These are phyloP conservation scores for Sinapis alba DNA, from an alignment of 441 rosid species.

Conservation along the genomic window DNA sequence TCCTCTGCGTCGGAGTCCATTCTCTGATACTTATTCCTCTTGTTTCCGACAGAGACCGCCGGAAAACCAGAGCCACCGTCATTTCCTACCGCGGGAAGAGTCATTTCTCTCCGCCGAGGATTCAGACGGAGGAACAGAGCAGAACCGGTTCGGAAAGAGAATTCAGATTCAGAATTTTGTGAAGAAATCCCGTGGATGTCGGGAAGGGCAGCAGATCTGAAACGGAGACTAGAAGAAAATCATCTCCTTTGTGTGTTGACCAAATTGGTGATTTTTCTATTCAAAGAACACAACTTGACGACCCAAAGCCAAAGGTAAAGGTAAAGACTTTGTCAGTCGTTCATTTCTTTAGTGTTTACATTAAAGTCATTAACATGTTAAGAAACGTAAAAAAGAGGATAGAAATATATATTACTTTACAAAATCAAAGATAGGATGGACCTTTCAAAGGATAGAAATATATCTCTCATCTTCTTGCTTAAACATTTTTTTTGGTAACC, in stretches of 20 bases:
- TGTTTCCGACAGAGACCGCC: conserved; percentile 51
- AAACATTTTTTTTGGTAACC: no score
- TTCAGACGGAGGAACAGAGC: conserved; percentile 22
- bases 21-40: conserved; percentile 67
- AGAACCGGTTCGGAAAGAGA: conserved; percentile 11
- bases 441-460: no score
- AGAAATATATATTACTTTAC: not conserved
- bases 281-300: conserved; percentile 29
- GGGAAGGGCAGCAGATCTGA: conserved; percentile 34
- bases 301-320: not conserved
- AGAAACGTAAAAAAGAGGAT: not conserved
- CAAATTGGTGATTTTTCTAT: conserved; percentile 29
- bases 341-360: conserved; percentile 8
- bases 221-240: not conserved
- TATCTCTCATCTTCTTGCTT: no score
- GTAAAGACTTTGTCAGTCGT: not conserved
- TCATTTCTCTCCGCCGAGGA: conserved; percentile 50
- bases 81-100: conserved; percentile 57
- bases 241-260: conserved; percentile 28
- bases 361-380: conserved; percentile 5
- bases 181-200: conserved; percentile 15
- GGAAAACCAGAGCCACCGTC: conserved; percentile 43
- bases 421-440: conserved; percentile 15
- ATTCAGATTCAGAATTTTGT: conserved; percentile 17
- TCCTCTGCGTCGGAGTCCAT: conserved; percentile 66